phyloP scores from a whole-genome alignment of 2,329 filamentous ascomycete genomes.

The Xylaria multiplex region DNA sequence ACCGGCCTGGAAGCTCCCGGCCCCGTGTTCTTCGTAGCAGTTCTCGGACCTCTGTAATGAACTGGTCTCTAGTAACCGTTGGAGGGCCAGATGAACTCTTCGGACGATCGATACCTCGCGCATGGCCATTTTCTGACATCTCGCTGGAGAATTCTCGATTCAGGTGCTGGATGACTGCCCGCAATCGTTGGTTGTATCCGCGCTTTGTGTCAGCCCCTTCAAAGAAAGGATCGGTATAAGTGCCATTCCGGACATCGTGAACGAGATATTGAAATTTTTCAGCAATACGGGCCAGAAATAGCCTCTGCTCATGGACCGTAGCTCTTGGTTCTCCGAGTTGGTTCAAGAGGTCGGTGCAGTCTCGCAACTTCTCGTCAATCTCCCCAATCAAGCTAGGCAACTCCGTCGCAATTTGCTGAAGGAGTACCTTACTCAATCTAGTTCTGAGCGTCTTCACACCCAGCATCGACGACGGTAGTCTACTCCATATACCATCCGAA shows the following conservation, averaged over 20 bases:
- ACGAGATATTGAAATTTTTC: conserved; percentile 57
- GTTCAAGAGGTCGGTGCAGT: neutral
- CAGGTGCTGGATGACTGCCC: conserved; percentile 63
- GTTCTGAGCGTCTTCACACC: conserved; percentile 60
- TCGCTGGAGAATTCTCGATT: conserved; percentile 58
- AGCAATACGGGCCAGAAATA: conserved; percentile 59
- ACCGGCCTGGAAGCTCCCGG: conserved; percentile 68
- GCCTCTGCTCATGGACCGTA: conserved; percentile 58
- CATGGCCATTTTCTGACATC: conserved; percentile 55
- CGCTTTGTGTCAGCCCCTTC: conserved; percentile 45
- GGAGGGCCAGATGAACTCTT: neutral
- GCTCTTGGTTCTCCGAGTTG: conserved; percentile 60
- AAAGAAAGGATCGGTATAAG: conserved; percentile 64
- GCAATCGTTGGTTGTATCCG: conserved; percentile 58
- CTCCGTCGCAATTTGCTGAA: conserved; percentile 57
- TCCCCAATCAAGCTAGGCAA: conserved; percentile 58
- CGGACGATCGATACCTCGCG: neutral
- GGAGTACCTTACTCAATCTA: conserved; percentile 62
- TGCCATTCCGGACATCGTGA: conserved; percentile 58
- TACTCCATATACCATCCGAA: conserved; percentile 53
- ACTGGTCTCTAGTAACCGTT: conserved; percentile 49
- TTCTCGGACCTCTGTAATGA: conserved; percentile 53
- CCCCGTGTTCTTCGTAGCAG: conserved; percentile 58
- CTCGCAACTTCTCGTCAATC: conserved; percentile 49
- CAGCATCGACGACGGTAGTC: conserved; percentile 50